Conservation (phyloP, 345 rosid species). For the Syzygium grande region DNA sequence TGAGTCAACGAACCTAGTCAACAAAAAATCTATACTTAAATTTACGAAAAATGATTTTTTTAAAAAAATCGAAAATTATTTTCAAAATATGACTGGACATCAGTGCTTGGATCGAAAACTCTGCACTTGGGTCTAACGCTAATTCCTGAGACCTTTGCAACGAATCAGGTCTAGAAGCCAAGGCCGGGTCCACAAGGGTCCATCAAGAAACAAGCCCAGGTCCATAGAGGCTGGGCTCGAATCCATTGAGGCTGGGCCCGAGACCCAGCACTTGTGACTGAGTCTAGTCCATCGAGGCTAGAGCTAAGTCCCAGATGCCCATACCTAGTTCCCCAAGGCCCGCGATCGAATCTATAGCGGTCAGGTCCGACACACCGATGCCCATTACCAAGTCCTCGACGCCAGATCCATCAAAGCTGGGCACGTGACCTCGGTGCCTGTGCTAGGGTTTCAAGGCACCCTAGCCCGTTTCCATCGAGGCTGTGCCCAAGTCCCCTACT, state of each 20-base stretch:
- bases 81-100: not conserved
- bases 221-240: not conserved
- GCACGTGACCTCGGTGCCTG: rapidly evolving
- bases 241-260: not conserved
- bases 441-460: too few species aligned
- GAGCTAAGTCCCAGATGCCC: not conserved
- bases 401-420: not conserved
- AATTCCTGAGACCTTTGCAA: not conserved
- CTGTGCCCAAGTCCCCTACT: not conserved
- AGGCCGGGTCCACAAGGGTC: not conserved
- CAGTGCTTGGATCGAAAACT: not conserved
- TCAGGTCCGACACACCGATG: not conserved
- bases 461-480: not conserved
- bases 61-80: too few species aligned
- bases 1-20: too few species aligned
- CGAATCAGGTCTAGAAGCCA: rapidly evolving
- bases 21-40: too few species aligned
- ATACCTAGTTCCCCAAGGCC: rapidly evolving
- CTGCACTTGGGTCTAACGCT: not conserved
- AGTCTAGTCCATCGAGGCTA: not conserved
- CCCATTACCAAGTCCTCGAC: rapidly evolving
- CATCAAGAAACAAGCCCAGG: not conserved
- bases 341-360: rapidly evolving
- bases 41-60: too few species aligned
- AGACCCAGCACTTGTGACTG: rapidly evolving